A percentile compares a stretch with the other conserved stretches of the same genome.
Evolutionary conservation across 1,284 basidiomycete species (phyloP).

Genomic region (Malassezia japonica): DNA sequence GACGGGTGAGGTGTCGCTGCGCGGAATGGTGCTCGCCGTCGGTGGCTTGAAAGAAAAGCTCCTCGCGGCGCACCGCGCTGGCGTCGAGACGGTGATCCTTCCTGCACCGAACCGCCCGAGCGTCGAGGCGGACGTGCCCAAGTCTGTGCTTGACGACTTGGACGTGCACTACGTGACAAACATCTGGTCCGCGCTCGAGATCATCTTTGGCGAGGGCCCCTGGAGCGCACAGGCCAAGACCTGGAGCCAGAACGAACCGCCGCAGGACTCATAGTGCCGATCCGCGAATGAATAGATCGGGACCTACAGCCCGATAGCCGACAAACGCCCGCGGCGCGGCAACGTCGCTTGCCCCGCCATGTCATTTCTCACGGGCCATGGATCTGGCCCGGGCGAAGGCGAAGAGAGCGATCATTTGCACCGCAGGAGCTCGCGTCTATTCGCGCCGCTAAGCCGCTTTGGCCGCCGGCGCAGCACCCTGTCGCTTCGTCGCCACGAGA

Average conservation of each 20-base stretch:
- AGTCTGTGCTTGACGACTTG: conserved; percentile 38
- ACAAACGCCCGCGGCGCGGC: background rate
- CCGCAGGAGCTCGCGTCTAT: background rate
- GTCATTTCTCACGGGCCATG: conserved; percentile 3
- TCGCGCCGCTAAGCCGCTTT: conserved; percentile 1
- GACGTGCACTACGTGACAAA: conserved; percentile 47
- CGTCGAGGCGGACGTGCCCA: conserved; percentile 46
- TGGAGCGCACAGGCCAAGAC: conserved; percentile 37
- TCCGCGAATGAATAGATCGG: too few relatives aligned
- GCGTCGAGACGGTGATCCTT: conserved; percentile 40
- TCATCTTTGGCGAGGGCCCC: conserved; percentile 43
- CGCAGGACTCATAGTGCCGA: too few relatives aligned
- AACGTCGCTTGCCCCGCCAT: background rate
- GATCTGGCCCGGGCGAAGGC: background rate
- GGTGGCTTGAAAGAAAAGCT: conserved; percentile 48
- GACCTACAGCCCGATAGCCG: background rate
- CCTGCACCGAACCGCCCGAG: conserved; percentile 45
- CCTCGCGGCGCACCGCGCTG: conserved; percentile 43
- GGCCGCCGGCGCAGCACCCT: conserved; percentile 3
- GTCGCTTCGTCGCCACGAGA: background rate
- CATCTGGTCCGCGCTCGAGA: conserved; percentile 43
- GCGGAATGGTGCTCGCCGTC: conserved; percentile 46
- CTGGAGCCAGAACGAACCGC: conserved; percentile 6
- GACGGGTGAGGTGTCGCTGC: conserved; percentile 46
- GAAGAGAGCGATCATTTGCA: background rate